Evolutionary conservation across 2,329 filamentous ascomycete genomes (phyloP), one percentile per base, ranked within the genome.

Genomic region (Rhynchosporium secalis): DNA sequence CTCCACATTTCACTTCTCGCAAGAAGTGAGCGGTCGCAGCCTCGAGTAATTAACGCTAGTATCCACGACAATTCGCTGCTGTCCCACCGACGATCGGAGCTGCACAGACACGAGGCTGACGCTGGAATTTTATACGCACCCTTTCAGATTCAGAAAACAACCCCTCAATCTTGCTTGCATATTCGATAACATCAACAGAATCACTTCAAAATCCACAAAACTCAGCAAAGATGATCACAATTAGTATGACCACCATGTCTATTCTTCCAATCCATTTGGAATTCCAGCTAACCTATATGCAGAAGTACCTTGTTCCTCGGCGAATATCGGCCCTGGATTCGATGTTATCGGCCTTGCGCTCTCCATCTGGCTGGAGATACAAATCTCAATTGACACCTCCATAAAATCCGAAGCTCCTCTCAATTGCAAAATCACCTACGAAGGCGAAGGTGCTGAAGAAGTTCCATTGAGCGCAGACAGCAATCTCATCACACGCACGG

Each of bases 291-390:
- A 62, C 36, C 26, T 41, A 26, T 8, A 4, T 26, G 29, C 38
- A 74, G 72, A 84, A 78, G 91, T 92, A 65, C 94, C 94, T 68
- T 96, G 91, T 80, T 98, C 94, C 64, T 97, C 93, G 65, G 94
- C 94, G 79, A 98, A 98, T 81, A 97, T 98, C 74, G 94, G 92
- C 70, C 94, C 94, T 55, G 94, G 94, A 63, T 99, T 98, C 82
- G 94, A 99, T 81, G 94, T 97, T 72, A 96, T 98, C 75, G 92
- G 95, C 70, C 88, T 99, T 65, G 94, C 94, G 8, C 83, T 99
- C 69, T 96, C 92, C 68, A 87, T 97, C 76, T 96, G 94, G 79
- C 89, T 99, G 68, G 93, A 97, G 79, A 81, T 98, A 61, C 84
- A 87, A 67, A 90, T 98, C 75, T 91, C 87, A 66, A 82, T 96